Base-by-base conservation (phyloP, 31 red algal species). In the Bonnemaisonia californica region DNA sequence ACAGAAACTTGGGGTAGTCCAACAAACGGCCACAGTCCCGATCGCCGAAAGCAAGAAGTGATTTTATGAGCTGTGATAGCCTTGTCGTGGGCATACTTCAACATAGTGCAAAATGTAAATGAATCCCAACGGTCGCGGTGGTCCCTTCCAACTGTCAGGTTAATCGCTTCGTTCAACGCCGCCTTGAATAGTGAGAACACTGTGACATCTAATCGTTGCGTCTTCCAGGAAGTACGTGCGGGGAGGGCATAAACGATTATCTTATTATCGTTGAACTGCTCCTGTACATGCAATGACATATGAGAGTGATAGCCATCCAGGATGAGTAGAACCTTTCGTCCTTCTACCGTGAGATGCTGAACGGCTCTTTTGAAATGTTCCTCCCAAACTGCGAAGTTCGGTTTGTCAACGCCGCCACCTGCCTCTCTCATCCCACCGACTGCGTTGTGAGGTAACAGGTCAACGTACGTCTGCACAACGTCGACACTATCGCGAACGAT, bases 231-330 rank as follows among this genome's bases (percentile, higher is more conserved):
- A n/a, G 77, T 69, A 47, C 68, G 77, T 37, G 61, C 77, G 0
- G 77, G 60, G n/a, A 81, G 61, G 22, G 77, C 62, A 47, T 81
- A 68, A 4, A 48, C 77, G 41, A 81, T 54, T 19, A 81, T 27
- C 4, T 81, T 81, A 13, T 81, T 81, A 26, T 41, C 12, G 1
- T 27, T 18, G 16, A 81, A 68, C 24, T 39, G 38, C 16, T 67
- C 38, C 1, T n/a, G n/a, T n/a, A n/a, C n/a, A n/a, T n/a, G n/a
- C n/a, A n/a, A n/a, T n/a, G n/a, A n/a, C n/a, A n/a, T n/a, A n/a
- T n/a, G n/a, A n/a, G n/a, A 41, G 28, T 31, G 62, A 2, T 81
- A 69, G 18, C 30, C 77, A 48, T 81, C 77, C 1, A 47, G 68
- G 18, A 27, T 47, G 0, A 81, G 39, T 7, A 81, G 61, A 54